phyloP scores from a whole-genome alignment of 768 basidiomycete species.

The Mycena vulgaris region DNA sequence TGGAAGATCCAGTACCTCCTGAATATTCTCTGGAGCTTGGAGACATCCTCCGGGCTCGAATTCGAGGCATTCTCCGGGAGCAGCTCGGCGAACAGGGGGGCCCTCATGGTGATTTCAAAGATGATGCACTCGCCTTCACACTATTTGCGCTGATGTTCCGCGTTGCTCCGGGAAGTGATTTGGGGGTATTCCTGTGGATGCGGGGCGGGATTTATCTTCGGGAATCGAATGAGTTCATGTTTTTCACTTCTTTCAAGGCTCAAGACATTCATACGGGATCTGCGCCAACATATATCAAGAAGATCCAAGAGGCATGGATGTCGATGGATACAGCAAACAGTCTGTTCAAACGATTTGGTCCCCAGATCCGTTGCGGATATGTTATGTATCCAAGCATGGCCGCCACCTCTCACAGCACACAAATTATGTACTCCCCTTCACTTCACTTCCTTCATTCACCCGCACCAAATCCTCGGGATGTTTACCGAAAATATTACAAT shows the following conservation, averaged over 20 bases:
- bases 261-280: constrained; percentile 12
- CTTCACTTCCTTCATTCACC: constrained; percentile 13
- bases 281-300: constrained; percentile 3
- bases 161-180: constrained; percentile 2
- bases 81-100: neutral
- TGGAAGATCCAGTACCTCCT: too few species aligned
- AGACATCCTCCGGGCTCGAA: neutral
- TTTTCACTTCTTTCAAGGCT: constrained; percentile 13
- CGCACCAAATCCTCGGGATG: neutral
- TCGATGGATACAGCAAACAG: neutral
- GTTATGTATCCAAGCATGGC: constrained; percentile 20
- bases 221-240: constrained; percentile 4
- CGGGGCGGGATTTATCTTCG: constrained; percentile 8
- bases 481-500: neutral
- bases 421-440: constrained; percentile 3
- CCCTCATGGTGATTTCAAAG: constrained; percentile 11
- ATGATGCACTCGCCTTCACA: neutral
- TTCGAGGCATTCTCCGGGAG: neutral
- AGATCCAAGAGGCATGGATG: neutral
- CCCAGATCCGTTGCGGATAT: constrained; percentile 20
- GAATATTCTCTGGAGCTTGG: neutral
- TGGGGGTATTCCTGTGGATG: constrained; percentile 19
- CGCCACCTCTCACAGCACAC: constrained; percentile 9
- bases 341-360: constrained; percentile 11
- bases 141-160: constrained; percentile 22